A percentile compares a stretch with the other conserved stretches of the same genome.
Conservation (phyloP, 768 basidiomycete species). For the Leccinum barrowsii region DNA sequence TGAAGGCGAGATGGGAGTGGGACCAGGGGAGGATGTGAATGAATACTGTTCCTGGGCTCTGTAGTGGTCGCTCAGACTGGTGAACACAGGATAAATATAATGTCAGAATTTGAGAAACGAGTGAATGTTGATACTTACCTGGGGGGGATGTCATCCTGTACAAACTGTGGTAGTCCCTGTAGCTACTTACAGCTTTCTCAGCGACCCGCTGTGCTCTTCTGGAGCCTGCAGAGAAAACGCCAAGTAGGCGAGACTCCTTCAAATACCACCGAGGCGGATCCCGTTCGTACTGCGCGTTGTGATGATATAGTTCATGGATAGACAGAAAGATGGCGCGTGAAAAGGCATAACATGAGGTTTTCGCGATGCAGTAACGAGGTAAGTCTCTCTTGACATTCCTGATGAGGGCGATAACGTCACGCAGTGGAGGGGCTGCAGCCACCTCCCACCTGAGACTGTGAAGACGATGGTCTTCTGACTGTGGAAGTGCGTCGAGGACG, state of each 20-base stretch:
- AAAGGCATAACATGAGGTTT: not conserved
- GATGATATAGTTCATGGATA: not conserved
- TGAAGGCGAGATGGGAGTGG: no score
- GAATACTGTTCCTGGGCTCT: no score
- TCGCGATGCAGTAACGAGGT: not conserved
- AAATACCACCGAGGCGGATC: not conserved
- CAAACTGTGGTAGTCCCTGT: no score
- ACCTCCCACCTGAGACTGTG: not conserved
- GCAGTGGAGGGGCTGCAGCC: not conserved
- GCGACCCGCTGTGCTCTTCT: not conserved
- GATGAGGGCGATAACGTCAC: not conserved
- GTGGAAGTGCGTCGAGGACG: not conserved
- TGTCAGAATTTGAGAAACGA: no score
- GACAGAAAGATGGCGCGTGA: not conserved
- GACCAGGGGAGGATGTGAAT: no score
- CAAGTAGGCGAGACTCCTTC: not conserved
- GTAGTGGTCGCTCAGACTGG: no score
- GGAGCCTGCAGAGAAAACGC: not conserved
- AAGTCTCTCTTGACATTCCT: rapidly evolving
- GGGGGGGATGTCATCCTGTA: no score
- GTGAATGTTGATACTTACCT: no score
- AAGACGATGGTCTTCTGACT: not conserved
- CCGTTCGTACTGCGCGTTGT: not conserved
- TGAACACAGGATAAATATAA: no score
- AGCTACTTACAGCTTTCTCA: not conserved